phyloP scores from a whole-genome alignment of 257 asterid species.

The Echites panduratus region DNA sequence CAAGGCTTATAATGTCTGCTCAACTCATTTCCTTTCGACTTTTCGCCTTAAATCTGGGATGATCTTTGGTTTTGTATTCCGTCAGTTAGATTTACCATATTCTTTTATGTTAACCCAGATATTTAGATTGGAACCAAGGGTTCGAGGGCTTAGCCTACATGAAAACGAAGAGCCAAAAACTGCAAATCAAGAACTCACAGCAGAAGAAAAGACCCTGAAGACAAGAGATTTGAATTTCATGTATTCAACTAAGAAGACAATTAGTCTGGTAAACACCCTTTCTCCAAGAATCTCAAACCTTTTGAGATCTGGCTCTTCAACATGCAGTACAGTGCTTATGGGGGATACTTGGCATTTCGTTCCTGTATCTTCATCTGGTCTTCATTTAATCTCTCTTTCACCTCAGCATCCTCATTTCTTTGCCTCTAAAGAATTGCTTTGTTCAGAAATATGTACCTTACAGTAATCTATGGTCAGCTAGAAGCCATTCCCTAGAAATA shows the following conservation, averaged over 20 bases:
- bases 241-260: constrained; percentile 44
- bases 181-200: constrained; percentile 30
- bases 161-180: constrained; percentile 33
- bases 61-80: background rate
- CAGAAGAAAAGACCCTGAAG: constrained; percentile 34
- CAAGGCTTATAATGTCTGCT: background rate
- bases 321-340: background rate
- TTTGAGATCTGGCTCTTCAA: background rate
- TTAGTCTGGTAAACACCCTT: constrained; percentile 36
- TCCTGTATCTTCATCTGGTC: background rate
- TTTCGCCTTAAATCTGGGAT: background rate
- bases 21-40: background rate
- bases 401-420: background rate
- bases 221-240: constrained; percentile 13
- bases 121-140: constrained; percentile 62
- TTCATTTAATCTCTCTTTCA: background rate
- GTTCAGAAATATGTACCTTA: background rate
- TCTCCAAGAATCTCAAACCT: background rate
- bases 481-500: background rate
- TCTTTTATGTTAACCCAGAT: constrained; percentile 36
- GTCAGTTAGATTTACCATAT: no score
- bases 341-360: background rate
- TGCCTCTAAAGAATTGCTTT: background rate
- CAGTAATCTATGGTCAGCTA: background rate
- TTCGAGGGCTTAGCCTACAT: constrained; percentile 30